Percentiles rank a stretch among this genome's conserved stretches.
phyloP scores from a whole-genome alignment of 2,329 filamentous ascomycete species.

The Oidium heveae region DNA sequence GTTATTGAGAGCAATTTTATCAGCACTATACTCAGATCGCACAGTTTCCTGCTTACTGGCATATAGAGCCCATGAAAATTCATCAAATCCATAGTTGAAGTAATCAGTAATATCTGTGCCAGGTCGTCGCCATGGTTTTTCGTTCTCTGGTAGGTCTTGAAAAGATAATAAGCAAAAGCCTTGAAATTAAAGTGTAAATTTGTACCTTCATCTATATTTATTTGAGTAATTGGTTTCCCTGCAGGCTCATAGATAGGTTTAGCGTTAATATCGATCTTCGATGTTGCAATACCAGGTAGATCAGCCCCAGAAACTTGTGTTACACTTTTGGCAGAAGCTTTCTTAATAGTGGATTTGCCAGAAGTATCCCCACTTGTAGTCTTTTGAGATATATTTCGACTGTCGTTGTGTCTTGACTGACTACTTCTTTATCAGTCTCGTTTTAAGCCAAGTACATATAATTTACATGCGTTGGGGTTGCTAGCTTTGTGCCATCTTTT shows the following conservation, averaged over 20 bases:
- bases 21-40: slow-evolving; percentile 47
- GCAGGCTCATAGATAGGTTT: slow-evolving; percentile 55
- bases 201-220: slow-evolving; percentile 45
- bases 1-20: slow-evolving; percentile 32
- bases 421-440: slow-evolving; percentile 15
- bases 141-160: slow-evolving; percentile 44
- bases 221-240: slow-evolving; percentile 57
- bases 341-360: slow-evolving; percentile 21
- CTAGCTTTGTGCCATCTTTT: slow-evolving; percentile 35
- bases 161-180: neutral
- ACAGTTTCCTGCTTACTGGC: slow-evolving; percentile 67
- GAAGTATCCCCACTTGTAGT: slow-evolving; percentile 26
- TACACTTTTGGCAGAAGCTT: slow-evolving; percentile 17
- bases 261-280: slow-evolving; percentile 61
- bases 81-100: slow-evolving; percentile 98
- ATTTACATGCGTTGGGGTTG: slow-evolving; percentile 27
- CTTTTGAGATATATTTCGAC: slow-evolving; percentile 37
- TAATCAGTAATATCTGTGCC: slow-evolving; percentile 90
- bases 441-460: neutral
- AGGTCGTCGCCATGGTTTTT: slow-evolving; percentile 86
- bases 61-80: slow-evolving; percentile 93
- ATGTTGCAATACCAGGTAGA: slow-evolving; percentile 43
- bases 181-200: neutral
- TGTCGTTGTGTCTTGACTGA: slow-evolving; percentile 37
- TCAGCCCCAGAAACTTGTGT: slow-evolving; percentile 21